Evolutionary conservation across 2,329 filamentous ascomycete species (phyloP).

Genomic region (Calonectria pseudoturangicola): DNA sequence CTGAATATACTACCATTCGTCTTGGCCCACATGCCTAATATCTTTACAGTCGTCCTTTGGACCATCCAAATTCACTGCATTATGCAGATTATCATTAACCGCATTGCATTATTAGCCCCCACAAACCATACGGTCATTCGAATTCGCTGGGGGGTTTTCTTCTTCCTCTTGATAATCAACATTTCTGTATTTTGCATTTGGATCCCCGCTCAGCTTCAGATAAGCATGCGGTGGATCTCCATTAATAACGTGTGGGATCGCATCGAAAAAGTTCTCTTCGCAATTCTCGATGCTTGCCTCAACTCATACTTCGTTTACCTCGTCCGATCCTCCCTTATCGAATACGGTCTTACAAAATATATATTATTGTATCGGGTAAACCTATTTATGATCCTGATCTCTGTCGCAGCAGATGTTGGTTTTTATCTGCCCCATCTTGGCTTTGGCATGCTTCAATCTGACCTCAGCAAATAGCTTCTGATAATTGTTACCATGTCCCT

Average conservation of each 20-base stretch:
- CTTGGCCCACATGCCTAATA: slow-evolving; percentile 25
- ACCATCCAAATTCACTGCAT: slow-evolving; percentile 49
- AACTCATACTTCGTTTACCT: slow-evolving; percentile 80
- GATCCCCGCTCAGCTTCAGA: slow-evolving; percentile 39
- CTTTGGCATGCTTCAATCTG: neutral
- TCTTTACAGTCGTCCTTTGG: slow-evolving; percentile 42
- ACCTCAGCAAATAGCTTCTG: slow-evolving; percentile 40
- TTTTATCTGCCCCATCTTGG: neutral
- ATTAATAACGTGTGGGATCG: slow-evolving; percentile 35
- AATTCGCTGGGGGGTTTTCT: slow-evolving; percentile 26
- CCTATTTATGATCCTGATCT: slow-evolving; percentile 28
- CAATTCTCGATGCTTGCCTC: slow-evolving; percentile 27
- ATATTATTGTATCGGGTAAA: slow-evolving; percentile 57
- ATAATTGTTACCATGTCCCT: slow-evolving; percentile 52
- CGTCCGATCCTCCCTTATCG: slow-evolving; percentile 81
- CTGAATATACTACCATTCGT: neutral
- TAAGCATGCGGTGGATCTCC: slow-evolving; percentile 26
- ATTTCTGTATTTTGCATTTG: slow-evolving; percentile 35
- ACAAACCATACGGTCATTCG: neutral
- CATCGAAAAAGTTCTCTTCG: slow-evolving; percentile 36
- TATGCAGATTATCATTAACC: slow-evolving; percentile 70
- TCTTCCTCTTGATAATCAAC: slow-evolving; percentile 26
- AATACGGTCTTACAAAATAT: slow-evolving; percentile 76
- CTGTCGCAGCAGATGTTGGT: slow-evolving; percentile 77
- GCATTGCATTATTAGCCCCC: slow-evolving; percentile 29